phyloP scores from a whole-genome alignment of 768 basidiomycete genomes.

The Pilatotrama ljubarskyi region DNA sequence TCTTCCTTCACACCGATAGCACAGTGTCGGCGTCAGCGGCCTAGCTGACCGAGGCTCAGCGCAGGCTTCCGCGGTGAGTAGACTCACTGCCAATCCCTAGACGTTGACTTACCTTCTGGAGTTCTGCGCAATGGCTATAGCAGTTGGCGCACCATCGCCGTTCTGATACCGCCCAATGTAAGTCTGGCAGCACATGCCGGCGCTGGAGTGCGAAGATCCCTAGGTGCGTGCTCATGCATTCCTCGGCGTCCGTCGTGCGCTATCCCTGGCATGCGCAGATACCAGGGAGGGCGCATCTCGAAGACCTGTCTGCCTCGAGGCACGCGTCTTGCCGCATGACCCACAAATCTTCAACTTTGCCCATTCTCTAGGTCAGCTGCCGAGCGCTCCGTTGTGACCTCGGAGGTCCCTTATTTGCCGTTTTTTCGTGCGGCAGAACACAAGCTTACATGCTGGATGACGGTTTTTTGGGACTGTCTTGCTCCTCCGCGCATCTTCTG shows the following conservation, averaged over 20 bases:
- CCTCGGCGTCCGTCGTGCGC: conserved; percentile 1
- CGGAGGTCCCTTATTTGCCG: conserved; percentile 13
- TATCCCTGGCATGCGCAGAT: background rate
- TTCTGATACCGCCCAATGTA: conserved; percentile 4
- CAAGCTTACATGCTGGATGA: background rate
- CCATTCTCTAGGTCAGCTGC: conserved; percentile 6
- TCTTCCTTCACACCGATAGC: background rate
- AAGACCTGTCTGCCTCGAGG: background rate
- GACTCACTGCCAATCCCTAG: background rate
- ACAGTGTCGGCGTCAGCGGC: background rate
- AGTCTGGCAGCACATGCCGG: conserved; percentile 2
- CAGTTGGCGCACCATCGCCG: conserved; percentile 1
- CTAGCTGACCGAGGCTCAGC: too few relatives aligned
- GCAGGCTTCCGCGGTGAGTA: too few relatives aligned
- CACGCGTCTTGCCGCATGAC: conserved; percentile 1
- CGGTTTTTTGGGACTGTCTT: background rate
- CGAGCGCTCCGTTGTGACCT: conserved; percentile 18
- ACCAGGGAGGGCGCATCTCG: background rate
- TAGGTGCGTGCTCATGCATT: background rate
- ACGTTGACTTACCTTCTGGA: background rate
- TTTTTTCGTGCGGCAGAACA: background rate
- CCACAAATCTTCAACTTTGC: background rate
- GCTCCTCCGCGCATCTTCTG: background rate
- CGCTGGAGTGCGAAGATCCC: conserved; percentile 18
- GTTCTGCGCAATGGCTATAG: background rate